phyloP scores from a whole-genome alignment of 176 grass and related monocot species.

The Coix lacrymajobi region DNA sequence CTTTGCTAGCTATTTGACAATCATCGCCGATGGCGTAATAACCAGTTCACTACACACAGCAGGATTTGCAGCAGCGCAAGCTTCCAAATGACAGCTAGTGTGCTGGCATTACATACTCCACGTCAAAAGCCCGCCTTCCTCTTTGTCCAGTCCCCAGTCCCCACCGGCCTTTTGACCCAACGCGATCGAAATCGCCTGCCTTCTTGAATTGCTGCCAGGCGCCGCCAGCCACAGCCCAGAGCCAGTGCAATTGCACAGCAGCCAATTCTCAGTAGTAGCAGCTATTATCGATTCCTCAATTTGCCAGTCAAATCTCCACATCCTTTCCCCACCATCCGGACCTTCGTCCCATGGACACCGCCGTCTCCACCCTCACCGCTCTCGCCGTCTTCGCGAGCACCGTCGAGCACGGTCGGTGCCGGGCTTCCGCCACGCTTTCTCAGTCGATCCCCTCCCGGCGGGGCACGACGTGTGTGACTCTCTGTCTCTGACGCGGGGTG shows the following conservation, averaged over 20 bases:
- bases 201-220: not conserved
- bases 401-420: constrained; percentile 25
- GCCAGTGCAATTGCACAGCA: not conserved
- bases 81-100: constrained; percentile 1
- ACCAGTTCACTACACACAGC: no score
- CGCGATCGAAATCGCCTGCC: not conserved
- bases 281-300: not conserved
- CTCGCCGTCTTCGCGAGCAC: constrained; percentile 45
- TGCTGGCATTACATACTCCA: not conserved
- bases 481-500: not conserved
- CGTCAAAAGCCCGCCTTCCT: constrained; percentile 5
- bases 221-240: not conserved
- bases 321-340: not conserved
- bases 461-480: not conserved
- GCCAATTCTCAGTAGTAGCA: not conserved
- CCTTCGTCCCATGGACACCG: constrained; percentile 25
- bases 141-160: not conserved
- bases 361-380: constrained; percentile 36
- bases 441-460: not conserved
- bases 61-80: no score
- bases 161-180: not conserved
- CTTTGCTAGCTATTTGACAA: no score
- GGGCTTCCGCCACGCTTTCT: not conserved
- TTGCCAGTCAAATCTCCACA: not conserved
- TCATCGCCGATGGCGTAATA: no score